phyloP scores from a whole-genome alignment of 768 basidiomycete genomes.

The Neoboletus subvelutipes region DNA sequence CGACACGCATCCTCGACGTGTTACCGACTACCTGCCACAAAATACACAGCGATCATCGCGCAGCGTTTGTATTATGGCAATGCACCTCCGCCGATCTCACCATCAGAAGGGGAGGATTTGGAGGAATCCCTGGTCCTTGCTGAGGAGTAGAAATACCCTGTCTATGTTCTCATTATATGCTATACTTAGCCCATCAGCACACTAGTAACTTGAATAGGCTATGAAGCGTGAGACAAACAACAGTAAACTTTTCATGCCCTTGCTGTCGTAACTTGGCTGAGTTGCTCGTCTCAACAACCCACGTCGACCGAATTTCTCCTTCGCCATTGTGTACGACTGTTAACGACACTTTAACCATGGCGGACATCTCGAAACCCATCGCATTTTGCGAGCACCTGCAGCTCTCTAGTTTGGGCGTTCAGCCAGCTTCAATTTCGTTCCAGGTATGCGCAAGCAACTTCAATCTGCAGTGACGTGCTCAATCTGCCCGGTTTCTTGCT shows the following conservation, averaged over 20 bases:
- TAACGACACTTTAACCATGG: conserved; percentile 26
- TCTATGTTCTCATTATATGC: neutral
- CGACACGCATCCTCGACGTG: conserved; percentile 2
- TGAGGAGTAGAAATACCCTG: conserved; percentile 45
- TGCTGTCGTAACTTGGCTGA: conserved; percentile 8
- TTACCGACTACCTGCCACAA: conserved; percentile 12
- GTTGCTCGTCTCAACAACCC: conserved; percentile 23
- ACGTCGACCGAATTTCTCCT: conserved; percentile 18
- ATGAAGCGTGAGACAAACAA: conserved; percentile 31
- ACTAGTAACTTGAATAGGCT: no score
- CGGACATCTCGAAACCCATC: conserved; percentile 62
- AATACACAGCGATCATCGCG: conserved; percentile 59
- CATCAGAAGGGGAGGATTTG: conserved; percentile 57
- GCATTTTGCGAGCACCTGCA: conserved; percentile 90
- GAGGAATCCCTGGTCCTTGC: conserved; percentile 72
- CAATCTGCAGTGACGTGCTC: conserved; percentile 14
- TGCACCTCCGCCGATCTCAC: conserved; percentile 51
- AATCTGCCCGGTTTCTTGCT: conserved; percentile 7
- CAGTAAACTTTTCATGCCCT: conserved; percentile 29
- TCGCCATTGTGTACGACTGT: conserved; percentile 15
- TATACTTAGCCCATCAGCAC: neutral
- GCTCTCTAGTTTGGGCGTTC: conserved; percentile 92
- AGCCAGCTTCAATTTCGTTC: conserved; percentile 96
- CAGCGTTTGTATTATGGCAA: conserved; percentile 79
- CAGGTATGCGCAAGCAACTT: conserved; percentile 61